Evolutionary conservation across 1,139 yeast species (phyloP).

Genomic region (Suhomyces anneliseae): DNA sequence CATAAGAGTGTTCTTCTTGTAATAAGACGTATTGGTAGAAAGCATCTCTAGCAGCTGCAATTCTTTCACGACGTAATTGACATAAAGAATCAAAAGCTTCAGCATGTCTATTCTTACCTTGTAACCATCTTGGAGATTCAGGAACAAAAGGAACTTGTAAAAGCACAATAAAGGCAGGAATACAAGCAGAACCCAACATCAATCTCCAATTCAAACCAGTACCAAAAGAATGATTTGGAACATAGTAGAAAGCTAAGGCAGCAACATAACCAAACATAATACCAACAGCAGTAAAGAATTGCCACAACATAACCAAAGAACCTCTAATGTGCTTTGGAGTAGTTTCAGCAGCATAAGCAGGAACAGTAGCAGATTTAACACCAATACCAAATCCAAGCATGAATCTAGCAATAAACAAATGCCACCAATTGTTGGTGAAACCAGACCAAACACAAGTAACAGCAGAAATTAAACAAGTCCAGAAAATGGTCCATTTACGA

Average conservation of each 20-base stretch:
- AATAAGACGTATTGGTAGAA: constrained; percentile 34
- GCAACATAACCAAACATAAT: constrained; percentile 79
- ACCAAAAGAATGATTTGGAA: constrained; percentile 20
- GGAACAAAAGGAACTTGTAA: constrained; percentile 58
- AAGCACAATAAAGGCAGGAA: constrained; percentile 68
- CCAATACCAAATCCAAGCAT: constrained; percentile 79
- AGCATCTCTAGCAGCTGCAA: constrained; percentile 28
- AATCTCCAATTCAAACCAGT: constrained; percentile 73
- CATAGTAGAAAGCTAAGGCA: constrained; percentile 54
- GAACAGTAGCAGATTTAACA: constrained; percentile 80
- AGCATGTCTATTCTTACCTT: constrained; percentile 27
- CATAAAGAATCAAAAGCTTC: constrained; percentile 25
- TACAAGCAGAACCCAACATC: constrained; percentile 75
- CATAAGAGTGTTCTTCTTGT: constrained; percentile 62
- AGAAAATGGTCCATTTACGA: constrained; percentile 71
- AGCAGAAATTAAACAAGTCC: constrained; percentile 65
- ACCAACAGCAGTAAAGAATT: constrained; percentile 84
- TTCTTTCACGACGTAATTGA: constrained; percentile 18
- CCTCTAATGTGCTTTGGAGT: constrained; percentile 77
- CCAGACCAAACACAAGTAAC: constrained; percentile 77
- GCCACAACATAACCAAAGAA: constrained; percentile 85
- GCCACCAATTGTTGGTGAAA: constrained; percentile 70
- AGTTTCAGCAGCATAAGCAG: constrained; percentile 80
- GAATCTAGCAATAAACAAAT: constrained; percentile 70
- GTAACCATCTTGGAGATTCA: constrained; percentile 32